Base-by-base conservation (phyloP, 495 filamentous ascomycete genomes). In the Hypoxylon rickii region DNA sequence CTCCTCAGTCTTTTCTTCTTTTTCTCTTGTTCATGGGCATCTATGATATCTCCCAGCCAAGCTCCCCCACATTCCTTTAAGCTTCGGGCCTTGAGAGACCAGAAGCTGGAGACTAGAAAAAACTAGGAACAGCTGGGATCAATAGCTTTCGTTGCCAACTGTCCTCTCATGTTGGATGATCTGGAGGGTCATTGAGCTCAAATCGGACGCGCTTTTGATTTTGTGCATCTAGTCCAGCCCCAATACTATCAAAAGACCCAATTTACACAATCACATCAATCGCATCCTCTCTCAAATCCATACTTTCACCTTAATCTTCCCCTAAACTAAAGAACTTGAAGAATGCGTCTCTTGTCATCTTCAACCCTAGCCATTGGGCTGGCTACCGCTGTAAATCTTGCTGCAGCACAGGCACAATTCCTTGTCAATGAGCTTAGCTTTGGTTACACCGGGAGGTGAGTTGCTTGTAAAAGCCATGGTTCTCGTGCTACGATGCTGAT, bases 361-460 rank as follows among this genome's bases (percentile, higher is more conserved):
- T 70, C 66, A 56, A 61, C 72, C 51, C 53, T 76, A 24, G 73
- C 71, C 48, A 66, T 72, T 40, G 72, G 84, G 26, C 72, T 86
- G 51, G 78, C 80, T 43, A 71, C 81, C 5, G 49, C 53, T 0
- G 49, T 44, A 11, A 54, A 54, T 61, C 71, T 78, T 24, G 83
- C 81, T 29, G 74, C 76, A 22, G 85, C 85, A 29, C 81, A 88
- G 59, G 81, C 79, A 34, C 74, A 80, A 37, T 81, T 79, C 58
- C 76, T 83, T 16, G 71, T 78, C 50, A 79, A 71, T 43, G 80
- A 86, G 73, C 72, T 85, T 78, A 92, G 88, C 67, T 96, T 96
- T 68, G 91, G 91, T 15, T 82, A 87, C 63, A 80, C 81, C 45
- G 72, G 75, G 42, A 85, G 79, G 87, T 89, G 75, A 50, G 77